Evolutionary conservation across 495 filamentous ascomycete species (phyloP), one percentile per base, ranked within the genome.

Genomic region (Saxispiralis lemnorum): DNA sequence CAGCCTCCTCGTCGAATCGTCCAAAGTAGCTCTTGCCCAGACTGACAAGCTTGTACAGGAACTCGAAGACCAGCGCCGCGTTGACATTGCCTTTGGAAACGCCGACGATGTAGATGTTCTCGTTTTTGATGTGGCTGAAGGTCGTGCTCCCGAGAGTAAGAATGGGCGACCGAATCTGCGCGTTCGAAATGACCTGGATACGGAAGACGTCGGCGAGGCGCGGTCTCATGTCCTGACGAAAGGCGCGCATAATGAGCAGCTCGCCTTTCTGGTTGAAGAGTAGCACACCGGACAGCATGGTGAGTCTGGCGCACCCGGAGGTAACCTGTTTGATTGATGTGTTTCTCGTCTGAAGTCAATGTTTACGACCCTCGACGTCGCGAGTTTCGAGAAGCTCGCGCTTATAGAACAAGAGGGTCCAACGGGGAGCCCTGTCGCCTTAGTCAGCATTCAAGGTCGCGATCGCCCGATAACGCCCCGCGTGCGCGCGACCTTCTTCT

Each of bases 251-350:
- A 61, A 99, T 99, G 50, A 99, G 81, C 61, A 95, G 95, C 69
- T 99, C 89, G 66, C 89, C 89, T 63, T 99, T 99, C 60, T 96
- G 92, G 56, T 99, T 99, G 69, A 99, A 99, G 52, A 99, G 75
- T 37, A 99, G 73, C 54, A 99, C 86, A 45, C 89, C 89, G 48
- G 86, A 94, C 51, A 96, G 70, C 89, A 96, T 96, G 12, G 35
- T 48, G 44, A 28, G 28, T 32, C 3, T 24, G 9, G 14, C 36
- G 42, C 42, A 44, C 42, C 42, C 42, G 42, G 21, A 38, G 42
- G 42, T 38, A 32, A 36, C 42, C 37, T 36, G 18, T 35, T 14
- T 14, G 13, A 35, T 35, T 6, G 34, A 35, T 14, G 4, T 28
- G 24, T 28, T 28, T 28, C 24, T 28, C 24, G 24, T 28, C 24